Base-by-base conservation (phyloP, 495 filamentous ascomycete species). In the Sphaerosporella brunnea region DNA sequence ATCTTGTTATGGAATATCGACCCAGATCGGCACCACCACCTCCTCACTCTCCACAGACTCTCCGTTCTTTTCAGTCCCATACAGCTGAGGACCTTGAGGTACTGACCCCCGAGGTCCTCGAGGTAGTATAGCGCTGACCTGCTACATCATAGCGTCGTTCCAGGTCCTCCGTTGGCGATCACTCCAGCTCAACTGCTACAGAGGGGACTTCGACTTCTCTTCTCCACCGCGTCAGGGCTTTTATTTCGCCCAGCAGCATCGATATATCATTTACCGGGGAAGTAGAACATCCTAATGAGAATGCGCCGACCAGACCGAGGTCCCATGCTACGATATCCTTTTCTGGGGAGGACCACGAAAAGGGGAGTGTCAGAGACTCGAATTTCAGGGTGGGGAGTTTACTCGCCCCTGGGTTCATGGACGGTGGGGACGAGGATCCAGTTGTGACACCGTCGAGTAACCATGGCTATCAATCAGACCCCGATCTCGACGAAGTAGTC, bases 261-360 rank as follows among this genome's bases (percentile, higher is more conserved):
- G 10, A 40, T 19, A 43, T 25, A 43, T 1, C 24, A 18, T 13
- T 2, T 24, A 26, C 40, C 13, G 8, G 13, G 40, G 18, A 24
- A 4, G 11, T 43, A n/a, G 40, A 24, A 26, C 10, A 26, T 11
- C 10, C 19, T 11, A 26, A 26, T 43, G 13, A 43, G 19, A 24
- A 18, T 9, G 10, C 23, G n/a, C 21, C 13, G 20, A 25, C 40
- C 21, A 24, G 26, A 13, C 13, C 21, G 20, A 19, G 11, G 21
- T 19, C 21, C 13, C 20, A 11, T 26, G 40, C 40, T 13, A 46
- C 51, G 11, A 58, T 51, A 39, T 46, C 51, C 10, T 53, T 58
- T 23, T 52, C 47, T 21, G 55, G 38, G 20, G 54, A 51, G 18
- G 53, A 48, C 34, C 20, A 18, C 7, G 39, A 43, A 39, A 39